Evolutionary conservation across 2,329 filamentous ascomycete genomes (phyloP), one percentile per base, ranked within the genome.

Genomic region (Colletotrichum magnum): DNA sequence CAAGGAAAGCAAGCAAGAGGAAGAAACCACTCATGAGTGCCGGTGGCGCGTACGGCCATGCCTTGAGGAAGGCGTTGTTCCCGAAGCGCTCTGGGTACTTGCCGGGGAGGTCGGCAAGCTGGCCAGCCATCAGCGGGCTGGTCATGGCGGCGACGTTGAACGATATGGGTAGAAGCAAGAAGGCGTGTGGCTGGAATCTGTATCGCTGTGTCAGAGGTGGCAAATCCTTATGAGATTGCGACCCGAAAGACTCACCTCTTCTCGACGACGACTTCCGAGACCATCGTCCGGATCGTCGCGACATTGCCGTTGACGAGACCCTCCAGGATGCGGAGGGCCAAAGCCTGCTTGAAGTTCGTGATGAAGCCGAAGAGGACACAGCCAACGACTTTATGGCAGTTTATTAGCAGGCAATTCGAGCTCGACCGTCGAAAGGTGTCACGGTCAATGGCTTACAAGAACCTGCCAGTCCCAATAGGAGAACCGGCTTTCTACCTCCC

Each of bases 81-180:
- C 54, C 62, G 26, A 54, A 60, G 15, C 47, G 59, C 24, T 59
- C 63, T 7, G 63, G 63, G 28, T 66, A 66, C 58, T 52, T 66
- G n/a, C 63, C 48, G 15, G 63, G 24, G 4, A 66, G 50, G 41
- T 60, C 56, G 4, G 63, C 63, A 16, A 60, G 21, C 2, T 66
- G 63, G n/a, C 63, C 63, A 2, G 56, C 63, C 48, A 66, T 53
- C 4, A 60, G 50, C 15, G 63, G 63, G 41, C 63, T 66, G 50
- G 41, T 41, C 58, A 62, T 62, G 9, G 58, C 58, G 0, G 58
- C 58, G 24, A 62, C 21, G 58, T 62, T 62, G 39, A 62, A 62
- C 16, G 58, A 62, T 15, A 62, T 62, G 21, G 58, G 58, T 10
- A 62, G 58, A 9, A 62, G 6, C 32, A 62, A n/a, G 39, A 62